phyloP scores from a whole-genome alignment of 257 asterid genomes.

The Gynochthodes officinalis region DNA sequence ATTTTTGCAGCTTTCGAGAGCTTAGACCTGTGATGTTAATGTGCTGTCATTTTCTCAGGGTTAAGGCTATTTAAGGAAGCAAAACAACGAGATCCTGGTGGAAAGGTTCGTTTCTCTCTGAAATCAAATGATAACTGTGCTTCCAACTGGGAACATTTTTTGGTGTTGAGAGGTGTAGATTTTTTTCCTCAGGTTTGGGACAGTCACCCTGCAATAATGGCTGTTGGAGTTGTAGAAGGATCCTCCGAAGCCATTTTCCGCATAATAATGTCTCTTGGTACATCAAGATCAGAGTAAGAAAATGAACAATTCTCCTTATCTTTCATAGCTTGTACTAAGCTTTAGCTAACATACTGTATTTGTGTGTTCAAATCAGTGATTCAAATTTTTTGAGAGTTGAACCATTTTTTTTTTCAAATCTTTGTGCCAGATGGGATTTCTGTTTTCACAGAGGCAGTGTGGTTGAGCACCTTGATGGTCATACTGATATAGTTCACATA shows the following conservation, averaged over 20 bases:
- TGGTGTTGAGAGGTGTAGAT: constrained; percentile 6
- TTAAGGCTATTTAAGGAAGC: constrained; percentile 89
- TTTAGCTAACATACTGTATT: neutral
- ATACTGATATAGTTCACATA: constrained; percentile 77
- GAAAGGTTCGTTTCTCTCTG: constrained; percentile 40
- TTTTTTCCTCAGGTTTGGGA: constrained; percentile 54
- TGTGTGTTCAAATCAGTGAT: neutral
- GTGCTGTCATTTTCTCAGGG: constrained; percentile 44
- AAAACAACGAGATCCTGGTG: constrained; percentile 58
- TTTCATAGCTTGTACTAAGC: neutral
- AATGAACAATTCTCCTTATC: neutral
- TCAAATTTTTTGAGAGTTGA: neutral
- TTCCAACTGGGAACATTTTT: neutral
- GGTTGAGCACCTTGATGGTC: constrained; percentile 90
- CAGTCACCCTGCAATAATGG: constrained; percentile 89
- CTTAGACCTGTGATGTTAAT: neutral
- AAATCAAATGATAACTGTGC: constrained; percentile 7
- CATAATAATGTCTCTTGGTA: constrained; percentile 92
- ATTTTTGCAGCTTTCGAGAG: neutral
- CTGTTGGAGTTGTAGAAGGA: constrained; percentile 91
- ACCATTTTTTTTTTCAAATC: constrained; percentile 13
- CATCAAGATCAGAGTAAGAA: constrained; percentile 93
- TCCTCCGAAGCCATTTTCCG: constrained; percentile 91
- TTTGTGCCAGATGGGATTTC: constrained; percentile 90
- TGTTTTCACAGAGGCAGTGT: constrained; percentile 67